Evolutionary conservation across 345 rosid species (phyloP), one percentile per base, ranked within the genome.

Genomic region (Eucalyptus marginata): DNA sequence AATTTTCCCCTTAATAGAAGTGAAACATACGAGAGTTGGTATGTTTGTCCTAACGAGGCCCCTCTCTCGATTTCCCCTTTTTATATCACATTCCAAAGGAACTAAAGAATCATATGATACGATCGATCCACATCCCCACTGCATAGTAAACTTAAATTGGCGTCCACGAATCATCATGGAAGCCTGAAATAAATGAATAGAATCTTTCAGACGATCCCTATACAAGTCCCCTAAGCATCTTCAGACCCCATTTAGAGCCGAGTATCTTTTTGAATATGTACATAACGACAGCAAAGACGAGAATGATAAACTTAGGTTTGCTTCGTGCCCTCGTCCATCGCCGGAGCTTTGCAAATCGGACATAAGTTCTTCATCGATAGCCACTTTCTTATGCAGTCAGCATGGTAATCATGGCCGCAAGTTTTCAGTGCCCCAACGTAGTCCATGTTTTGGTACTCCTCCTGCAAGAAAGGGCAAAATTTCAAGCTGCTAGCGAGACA

Each of bases 291-390:
- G 29, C 86, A 83, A 91, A 88, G 15, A 24, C 36, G 36, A 49
- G 27, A 47, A 52, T 29, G 86, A 44, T 47, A 51, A 86, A 81
- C 36, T 87, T 90, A 90, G 80, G 90, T 79, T 50, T 87, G 87
- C 90, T 92, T 91, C 79, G 49, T 29, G 49, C 91, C 88, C 44
- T 95, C 96, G 14, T 90, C 87, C 59, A 93, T 27, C 40, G 92
- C 96, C 40, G 95, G 90, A 87, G 94, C 94, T 94, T 97, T 97
- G 96, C 99, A 97, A 52, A 97, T 93, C 33, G 98, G 99, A 89
- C 99, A 97, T 46, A 92, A 88, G 88, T 95, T 97, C 95, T 97
- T 97, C 95, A 97, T 94, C 25, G 94, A 94, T 56, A 97, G 86
- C 99, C 99, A 97, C 92, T 95, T 96, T 92, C 92, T 96, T 88